A percentile compares a stretch with the other conserved stretches of the same genome.
These are phyloP conservation scores for Saturnispora bothae DNA, from an alignment of 805 yeast genomes.

Conservation along the genomic window DNA sequence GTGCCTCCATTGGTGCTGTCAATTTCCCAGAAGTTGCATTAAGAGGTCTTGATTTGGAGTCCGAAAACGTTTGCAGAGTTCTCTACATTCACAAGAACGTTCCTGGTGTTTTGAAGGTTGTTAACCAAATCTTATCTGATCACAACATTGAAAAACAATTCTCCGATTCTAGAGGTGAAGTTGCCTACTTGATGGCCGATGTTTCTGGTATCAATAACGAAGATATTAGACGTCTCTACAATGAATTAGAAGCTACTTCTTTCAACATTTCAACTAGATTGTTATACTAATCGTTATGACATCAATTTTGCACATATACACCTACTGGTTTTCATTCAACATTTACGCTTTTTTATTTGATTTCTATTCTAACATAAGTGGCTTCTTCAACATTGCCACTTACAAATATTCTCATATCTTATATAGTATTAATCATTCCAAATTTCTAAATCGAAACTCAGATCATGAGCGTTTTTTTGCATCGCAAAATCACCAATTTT, in stretches of 20 bases:
- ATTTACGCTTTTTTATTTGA: not conserved
- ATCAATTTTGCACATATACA: not conserved
- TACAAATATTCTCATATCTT: no score
- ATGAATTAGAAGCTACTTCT: conserved; percentile 79
- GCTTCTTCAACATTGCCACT: no score
- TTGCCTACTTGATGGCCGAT: conserved; percentile 97
- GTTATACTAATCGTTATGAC: conserved; percentile 43
- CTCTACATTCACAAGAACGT: conserved; percentile 94
- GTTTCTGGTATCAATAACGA: conserved; percentile 72
- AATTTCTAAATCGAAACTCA: not conserved
- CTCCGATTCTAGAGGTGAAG: conserved; percentile 92
- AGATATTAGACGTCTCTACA: conserved; percentile 77
- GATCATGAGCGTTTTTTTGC: not conserved
- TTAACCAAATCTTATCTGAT: conserved; percentile 86
- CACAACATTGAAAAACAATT: conserved; percentile 97
- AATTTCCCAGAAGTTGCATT: conserved; percentile 97
- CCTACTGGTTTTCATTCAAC: not conserved
- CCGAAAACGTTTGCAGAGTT: conserved; percentile 82
- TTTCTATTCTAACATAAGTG: no score
- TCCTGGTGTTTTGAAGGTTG: conserved; percentile 97
- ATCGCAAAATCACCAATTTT: not conserved
- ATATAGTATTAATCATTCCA: no score
- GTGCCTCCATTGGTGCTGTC: conserved; percentile 88
- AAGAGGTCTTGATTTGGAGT: conserved; percentile 80
- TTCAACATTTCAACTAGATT: conserved; percentile 87